phyloP scores from a whole-genome alignment of 1,284 basidiomycete genomes.

The Ustilago sp. region DNA sequence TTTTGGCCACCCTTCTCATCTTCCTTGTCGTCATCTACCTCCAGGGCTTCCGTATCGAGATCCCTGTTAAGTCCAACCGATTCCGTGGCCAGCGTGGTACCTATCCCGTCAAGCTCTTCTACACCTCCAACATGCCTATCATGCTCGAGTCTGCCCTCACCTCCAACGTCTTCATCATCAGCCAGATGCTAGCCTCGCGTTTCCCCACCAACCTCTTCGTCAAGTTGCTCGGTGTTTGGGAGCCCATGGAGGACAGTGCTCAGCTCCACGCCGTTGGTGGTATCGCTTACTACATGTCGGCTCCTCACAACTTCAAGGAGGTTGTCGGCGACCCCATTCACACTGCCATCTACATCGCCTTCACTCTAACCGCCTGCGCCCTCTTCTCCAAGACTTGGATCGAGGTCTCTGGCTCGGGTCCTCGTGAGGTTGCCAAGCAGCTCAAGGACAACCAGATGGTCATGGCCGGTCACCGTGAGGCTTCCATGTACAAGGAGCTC shows the following conservation, averaged over 20 bases:
- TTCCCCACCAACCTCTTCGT: constrained; percentile 94
- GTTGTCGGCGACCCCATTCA: constrained; percentile 93
- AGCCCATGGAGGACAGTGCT: constrained; percentile 91
- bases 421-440: constrained; percentile 95
- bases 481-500: constrained; percentile 98
- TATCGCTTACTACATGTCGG: constrained; percentile 96
- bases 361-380: constrained; percentile 93
- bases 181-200: constrained; percentile 87
- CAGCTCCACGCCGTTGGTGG: constrained; percentile 93
- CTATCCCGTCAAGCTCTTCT: constrained; percentile 98
- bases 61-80: constrained; percentile 95
- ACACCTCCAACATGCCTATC: constrained; percentile 99
- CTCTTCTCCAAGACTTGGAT: constrained; percentile 99
- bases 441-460: constrained; percentile 99
- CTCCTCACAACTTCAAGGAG: constrained; percentile 88
- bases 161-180: constrained; percentile 94
- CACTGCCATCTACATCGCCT: constrained; percentile 88
- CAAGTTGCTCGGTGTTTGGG: constrained; percentile 92
- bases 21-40: constrained; percentile 97
- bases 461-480: constrained; percentile 96
- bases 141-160: constrained; percentile 97
- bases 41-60: constrained; percentile 98
- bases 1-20: constrained; percentile 89
- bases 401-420: constrained; percentile 94
- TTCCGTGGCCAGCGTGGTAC: constrained; percentile 94